Conservation (phyloP, 441 rosid species). For the Pelargonium cotyledonis region DNA sequence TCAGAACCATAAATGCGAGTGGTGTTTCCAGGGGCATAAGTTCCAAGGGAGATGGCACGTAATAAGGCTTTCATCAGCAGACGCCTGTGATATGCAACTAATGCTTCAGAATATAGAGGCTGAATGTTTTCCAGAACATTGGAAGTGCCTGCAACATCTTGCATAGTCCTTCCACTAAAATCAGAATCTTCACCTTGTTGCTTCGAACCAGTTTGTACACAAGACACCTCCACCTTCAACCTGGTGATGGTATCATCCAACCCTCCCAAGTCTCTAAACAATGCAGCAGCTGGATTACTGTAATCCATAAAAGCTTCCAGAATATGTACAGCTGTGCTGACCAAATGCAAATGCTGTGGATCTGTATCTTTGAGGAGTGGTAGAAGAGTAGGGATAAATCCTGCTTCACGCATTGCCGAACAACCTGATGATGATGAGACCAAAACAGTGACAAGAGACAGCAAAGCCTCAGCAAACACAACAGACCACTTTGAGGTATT, state of each 20-base stretch:
- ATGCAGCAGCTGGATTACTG: slow-evolving; percentile 87
- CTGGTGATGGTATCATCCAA: slow-evolving; percentile 90
- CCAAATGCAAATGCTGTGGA: slow-evolving; percentile 90
- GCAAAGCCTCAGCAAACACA: slow-evolving; percentile 83
- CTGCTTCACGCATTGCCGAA: slow-evolving; percentile 96
- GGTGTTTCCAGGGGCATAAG: slow-evolving; percentile 91
- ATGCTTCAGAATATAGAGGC: slow-evolving; percentile 77
- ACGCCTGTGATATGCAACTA: slow-evolving; percentile 72
- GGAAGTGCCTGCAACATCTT: slow-evolving; percentile 35
- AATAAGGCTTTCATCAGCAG: slow-evolving; percentile 73
- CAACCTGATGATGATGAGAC: slow-evolving; percentile 93
- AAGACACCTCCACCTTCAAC: slow-evolving; percentile 71
- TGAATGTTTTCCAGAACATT: slow-evolving; percentile 51
- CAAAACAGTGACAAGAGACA: slow-evolving; percentile 84
- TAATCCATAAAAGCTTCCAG: slow-evolving; percentile 94
- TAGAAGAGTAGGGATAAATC: slow-evolving; percentile 83
- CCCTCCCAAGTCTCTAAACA: slow-evolving; percentile 96
- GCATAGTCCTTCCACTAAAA: slow-evolving; percentile 33
- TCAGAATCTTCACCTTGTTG: slow-evolving; percentile 51
- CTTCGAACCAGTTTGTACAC: slow-evolving; percentile 50
- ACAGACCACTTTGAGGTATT: slow-evolving; percentile 74
- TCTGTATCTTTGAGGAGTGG: slow-evolving; percentile 94
- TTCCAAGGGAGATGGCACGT: slow-evolving; percentile 93
- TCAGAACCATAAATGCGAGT: slow-evolving; percentile 75
- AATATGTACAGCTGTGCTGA: slow-evolving; percentile 79